Percentiles rank a stretch among this genome's conserved stretches.
These are phyloP conservation scores for Physocladia obscura DNA, from an alignment of 192 early-diverging fungal species.

Conservation along the genomic window DNA sequence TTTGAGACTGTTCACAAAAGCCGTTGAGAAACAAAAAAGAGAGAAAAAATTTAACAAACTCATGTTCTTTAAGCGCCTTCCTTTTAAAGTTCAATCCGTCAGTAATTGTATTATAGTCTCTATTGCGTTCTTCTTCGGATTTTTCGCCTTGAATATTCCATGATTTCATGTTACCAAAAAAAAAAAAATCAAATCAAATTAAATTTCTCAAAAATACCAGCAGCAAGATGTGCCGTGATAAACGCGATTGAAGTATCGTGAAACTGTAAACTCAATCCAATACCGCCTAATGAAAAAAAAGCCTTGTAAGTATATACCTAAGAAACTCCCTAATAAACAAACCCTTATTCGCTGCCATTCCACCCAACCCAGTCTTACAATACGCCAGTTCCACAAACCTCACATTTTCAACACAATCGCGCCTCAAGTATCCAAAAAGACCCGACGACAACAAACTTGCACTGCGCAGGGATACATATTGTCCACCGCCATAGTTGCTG, in stretches of 20 bases:
- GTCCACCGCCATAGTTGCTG: not conserved
- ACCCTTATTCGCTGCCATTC: constrained; percentile 98
- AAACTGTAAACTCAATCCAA: constrained; percentile 84
- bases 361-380: constrained; percentile 91
- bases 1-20: constrained; percentile 41
- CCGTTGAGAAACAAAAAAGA: constrained; percentile 17
- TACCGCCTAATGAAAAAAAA: too few relatives aligned
- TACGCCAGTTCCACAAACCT: constrained; percentile 79
- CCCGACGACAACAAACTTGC: constrained; percentile 89
- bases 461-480: constrained; percentile 81
- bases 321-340: too few relatives aligned
- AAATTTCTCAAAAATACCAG: constrained; percentile 56
- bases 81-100: constrained; percentile 67
- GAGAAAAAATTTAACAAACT: constrained; percentile 48
- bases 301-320: too few relatives aligned
- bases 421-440: constrained; percentile 82
- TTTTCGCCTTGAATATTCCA: constrained; percentile 45
- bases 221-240: constrained; percentile 90
- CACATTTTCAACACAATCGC: constrained; percentile 64
- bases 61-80: constrained; percentile 71
- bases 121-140: constrained; percentile 46
- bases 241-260: constrained; percentile 87
- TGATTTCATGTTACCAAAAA: constrained; percentile 9
- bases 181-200: not conserved
- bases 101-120: constrained; percentile 20